Evolutionary conservation across 306 rosid species (phyloP), one percentile per base, ranked within the genome.

Genomic region (Pueraria montana): DNA sequence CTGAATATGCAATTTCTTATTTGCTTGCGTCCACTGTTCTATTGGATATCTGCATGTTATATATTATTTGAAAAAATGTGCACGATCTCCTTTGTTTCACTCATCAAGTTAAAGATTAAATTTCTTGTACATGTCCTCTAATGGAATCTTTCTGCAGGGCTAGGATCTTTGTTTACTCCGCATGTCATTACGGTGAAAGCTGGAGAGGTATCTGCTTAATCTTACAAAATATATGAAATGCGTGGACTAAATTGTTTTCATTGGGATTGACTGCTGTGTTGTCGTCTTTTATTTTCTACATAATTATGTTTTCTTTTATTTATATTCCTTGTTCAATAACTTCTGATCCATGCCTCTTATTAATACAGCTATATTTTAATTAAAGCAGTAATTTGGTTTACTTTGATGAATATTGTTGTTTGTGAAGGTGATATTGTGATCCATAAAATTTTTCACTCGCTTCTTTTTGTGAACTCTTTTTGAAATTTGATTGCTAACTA

Each of bases 141-240:
- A 50, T 26, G 21, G 78, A 63, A 76, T 48, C 36, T 80, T 64
- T 58, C 66, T 85, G 79, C 90, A 93, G 96, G 94, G 16, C 72
- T 91, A 48, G 86, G 80, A 5, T 85, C 72, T 58, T 83, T 89
- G 18, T 87, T 90, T 52, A 83, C 88, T 3, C 89, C 94, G 3
- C 97, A 94, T 75, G 85, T 92, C 71, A 86, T 92, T 38, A 85
- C 91, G 21, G 98, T 89, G 52, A 90, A 90, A 78, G 83, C 95
- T 26, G 97, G 97, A 75, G 98, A 94, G 97, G 98, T 87, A 84
- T 75, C 46, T 27, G 38, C 55, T 27, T 67, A 32, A 68, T 80
- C 71, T 49, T 70, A 53, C 27, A 30, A 7, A 42, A 36, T 76
- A 6, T 27, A n/a, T 23, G 32, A 50, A 61, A 80, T 76, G 82